These are phyloP conservation scores for Talaromyces adpressus DNA, from an alignment of 495 filamentous ascomycete species.

Conservation along the genomic window DNA sequence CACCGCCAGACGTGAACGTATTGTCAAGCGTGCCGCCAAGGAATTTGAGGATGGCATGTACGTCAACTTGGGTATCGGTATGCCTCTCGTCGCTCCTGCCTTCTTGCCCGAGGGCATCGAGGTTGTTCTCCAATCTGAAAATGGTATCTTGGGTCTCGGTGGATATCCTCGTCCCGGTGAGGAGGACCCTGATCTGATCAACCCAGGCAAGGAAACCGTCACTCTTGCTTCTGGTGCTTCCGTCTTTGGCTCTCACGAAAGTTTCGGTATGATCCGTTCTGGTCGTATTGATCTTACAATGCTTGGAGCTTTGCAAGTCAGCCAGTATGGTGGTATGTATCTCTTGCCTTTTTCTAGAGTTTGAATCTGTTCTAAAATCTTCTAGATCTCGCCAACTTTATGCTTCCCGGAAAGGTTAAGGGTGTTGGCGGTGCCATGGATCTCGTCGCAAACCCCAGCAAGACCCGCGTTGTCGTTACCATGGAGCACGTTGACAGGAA, in stretches of 20 bases:
- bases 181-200: slow-evolving; percentile 86
- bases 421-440: slow-evolving; percentile 93
- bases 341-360: background rate
- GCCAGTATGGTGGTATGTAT: slow-evolving; percentile 61
- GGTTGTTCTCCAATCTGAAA: slow-evolving; percentile 83
- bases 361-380: background rate
- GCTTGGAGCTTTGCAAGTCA: slow-evolving; percentile 85
- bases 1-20: slow-evolving; percentile 70
- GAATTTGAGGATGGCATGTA: slow-evolving; percentile 95
- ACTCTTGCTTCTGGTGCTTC: slow-evolving; percentile 71
- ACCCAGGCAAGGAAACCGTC: slow-evolving; percentile 90
- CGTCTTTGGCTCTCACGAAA: slow-evolving; percentile 78
- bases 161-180: slow-evolving; percentile 70
- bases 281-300: slow-evolving; percentile 88
- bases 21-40: slow-evolving; percentile 78
- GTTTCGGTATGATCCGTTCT: slow-evolving; percentile 87
- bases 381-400: slow-evolving; percentile 42
- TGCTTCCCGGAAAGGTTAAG: slow-evolving; percentile 90
- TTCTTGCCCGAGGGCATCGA: slow-evolving; percentile 72
- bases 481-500: slow-evolving; percentile 93
- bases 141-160: slow-evolving; percentile 83
- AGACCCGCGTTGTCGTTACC: slow-evolving; percentile 83
- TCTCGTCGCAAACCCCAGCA: slow-evolving; percentile 72
- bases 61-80: slow-evolving; percentile 87
- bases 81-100: slow-evolving; percentile 79